A percentile compares a stretch with the other conserved stretches of the same genome.
phyloP scores from a whole-genome alignment of 768 basidiomycete genomes.

The Galerina marginata region DNA sequence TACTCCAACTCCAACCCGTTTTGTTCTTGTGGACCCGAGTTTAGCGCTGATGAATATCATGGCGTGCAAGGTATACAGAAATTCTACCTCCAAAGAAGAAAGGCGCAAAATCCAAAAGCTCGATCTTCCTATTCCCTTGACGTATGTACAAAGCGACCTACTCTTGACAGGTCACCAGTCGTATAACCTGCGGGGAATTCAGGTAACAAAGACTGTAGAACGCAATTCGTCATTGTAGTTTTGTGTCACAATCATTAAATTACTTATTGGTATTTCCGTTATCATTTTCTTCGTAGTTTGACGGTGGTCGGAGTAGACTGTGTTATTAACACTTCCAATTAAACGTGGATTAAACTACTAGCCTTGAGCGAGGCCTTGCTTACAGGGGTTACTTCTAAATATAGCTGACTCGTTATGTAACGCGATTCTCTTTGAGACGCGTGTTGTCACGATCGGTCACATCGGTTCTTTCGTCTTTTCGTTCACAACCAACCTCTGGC shows the following conservation, averaged over 20 bases:
- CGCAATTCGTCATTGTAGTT: slow-evolving; percentile 4
- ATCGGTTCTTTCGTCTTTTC: slow-evolving; percentile 9
- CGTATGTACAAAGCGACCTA: not conserved
- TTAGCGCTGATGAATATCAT: slow-evolving; percentile 13
- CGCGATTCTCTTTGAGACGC: slow-evolving; percentile 11
- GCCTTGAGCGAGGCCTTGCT: too few species aligned
- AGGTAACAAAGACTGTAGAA: slow-evolving; percentile 20
- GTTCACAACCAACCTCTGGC: not conserved
- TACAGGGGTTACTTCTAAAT: slow-evolving; percentile 2
- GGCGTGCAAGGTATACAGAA: slow-evolving; percentile 12
- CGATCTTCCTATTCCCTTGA: not conserved
- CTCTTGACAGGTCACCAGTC: not conserved
- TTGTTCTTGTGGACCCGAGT: slow-evolving; percentile 8
- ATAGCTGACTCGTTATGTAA: not conserved
- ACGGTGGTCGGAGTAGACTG: too few species aligned
- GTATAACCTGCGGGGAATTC: slow-evolving; percentile 3
- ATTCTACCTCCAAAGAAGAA: not conserved
- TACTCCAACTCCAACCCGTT: slow-evolving; percentile 1
- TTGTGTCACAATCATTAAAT: not conserved
- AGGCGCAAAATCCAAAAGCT: slow-evolving; percentile 4
- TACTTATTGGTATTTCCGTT: too few species aligned
- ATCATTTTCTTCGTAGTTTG: too few species aligned
- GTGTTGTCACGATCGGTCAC: slow-evolving; percentile 23
- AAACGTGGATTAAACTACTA: too few species aligned
- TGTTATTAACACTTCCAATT: too few species aligned